Evolutionary conservation across 1,284 basidiomycete species (phyloP).

Genomic region (Cronartium ribicola): DNA sequence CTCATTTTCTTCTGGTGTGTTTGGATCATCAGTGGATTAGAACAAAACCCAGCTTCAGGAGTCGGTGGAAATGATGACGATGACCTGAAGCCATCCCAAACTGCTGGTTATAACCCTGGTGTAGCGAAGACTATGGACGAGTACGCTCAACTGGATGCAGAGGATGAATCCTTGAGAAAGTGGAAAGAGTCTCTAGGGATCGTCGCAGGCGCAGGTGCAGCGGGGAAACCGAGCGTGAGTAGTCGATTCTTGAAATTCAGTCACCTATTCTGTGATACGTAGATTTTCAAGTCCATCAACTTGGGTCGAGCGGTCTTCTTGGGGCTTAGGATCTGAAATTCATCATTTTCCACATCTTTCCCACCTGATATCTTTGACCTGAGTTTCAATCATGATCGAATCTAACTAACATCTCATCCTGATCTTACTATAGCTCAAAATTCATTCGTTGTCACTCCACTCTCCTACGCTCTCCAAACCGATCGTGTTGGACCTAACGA

Average conservation of each 20-base stretch:
- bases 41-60: background rate
- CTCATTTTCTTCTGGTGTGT: too few relatives aligned
- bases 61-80: conserved; percentile 39
- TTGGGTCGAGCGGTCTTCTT: too few relatives aligned
- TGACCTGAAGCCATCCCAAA: conserved; percentile 47
- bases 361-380: too few relatives aligned
- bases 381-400: too few relatives aligned
- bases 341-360: too few relatives aligned
- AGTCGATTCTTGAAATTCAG: background rate
- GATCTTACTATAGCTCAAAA: background rate
- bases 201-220: conserved; percentile 57
- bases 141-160: conserved; percentile 64
- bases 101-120: conserved; percentile 51
- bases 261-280: background rate
- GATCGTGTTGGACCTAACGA: conserved; percentile 56
- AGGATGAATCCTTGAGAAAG: conserved; percentile 71
- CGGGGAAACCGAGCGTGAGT: conserved; percentile 51
- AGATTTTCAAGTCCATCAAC: too few relatives aligned
- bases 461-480: conserved; percentile 53
- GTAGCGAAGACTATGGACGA: conserved; percentile 57
- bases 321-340: too few relatives aligned
- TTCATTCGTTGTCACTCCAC: conserved; percentile 54
- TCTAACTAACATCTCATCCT: background rate
- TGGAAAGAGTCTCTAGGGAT: conserved; percentile 89
- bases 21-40: too few relatives aligned